Base-by-base conservation (phyloP, 2,329 filamentous ascomycete genomes). In the Nemania sp. region DNA sequence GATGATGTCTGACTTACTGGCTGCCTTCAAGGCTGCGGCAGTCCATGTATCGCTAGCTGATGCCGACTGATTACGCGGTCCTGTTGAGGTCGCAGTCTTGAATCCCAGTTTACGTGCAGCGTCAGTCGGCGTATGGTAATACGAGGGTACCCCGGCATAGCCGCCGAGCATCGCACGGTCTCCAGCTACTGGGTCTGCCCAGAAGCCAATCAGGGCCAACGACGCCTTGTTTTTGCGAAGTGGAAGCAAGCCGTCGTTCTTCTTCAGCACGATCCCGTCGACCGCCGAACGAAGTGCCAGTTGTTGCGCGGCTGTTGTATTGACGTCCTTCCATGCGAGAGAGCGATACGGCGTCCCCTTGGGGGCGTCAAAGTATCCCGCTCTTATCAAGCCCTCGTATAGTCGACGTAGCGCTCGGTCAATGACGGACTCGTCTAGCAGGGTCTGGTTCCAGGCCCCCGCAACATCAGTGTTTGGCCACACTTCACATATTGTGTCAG, bases 1-100 rank as follows among this genome's bases (percentile, higher is more conserved):
- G 60, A 87, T 78, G 6, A 80, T 71, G 65, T 86, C 83, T 2
- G 81, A 76, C 1, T 76, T 70, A 15, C 75, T 68, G 5, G 81
- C 81, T 49, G 67, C 74, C 10, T 71, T 72, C 11, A 79, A 54
- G 4, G 78, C 77, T 1, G 68, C 64, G 1, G 65, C 67, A 1
- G 74, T 76, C 67, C 76, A 76, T 2, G 67, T 73, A 53, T 78
- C 73, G 2, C 66, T 64, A 21, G 70, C 69, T 0, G 65, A 67
- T 18, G 57, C 50, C 12, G 57, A 57, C 40, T 63, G 37, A 20
- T 57, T 57, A 7, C 60, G 29, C 2, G 61, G 61, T 13, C 61
- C 61, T 25, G 53, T 54, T 6, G 61, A 2, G 32, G 53, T 57
- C 2, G 29, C 20, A 6, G 46, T 39, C 49, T 51, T 54, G 46